Evolutionary conservation across 495 filamentous ascomycete genomes (phyloP), one percentile per base, ranked within the genome.

Genomic region (Penicillium manginii): DNA sequence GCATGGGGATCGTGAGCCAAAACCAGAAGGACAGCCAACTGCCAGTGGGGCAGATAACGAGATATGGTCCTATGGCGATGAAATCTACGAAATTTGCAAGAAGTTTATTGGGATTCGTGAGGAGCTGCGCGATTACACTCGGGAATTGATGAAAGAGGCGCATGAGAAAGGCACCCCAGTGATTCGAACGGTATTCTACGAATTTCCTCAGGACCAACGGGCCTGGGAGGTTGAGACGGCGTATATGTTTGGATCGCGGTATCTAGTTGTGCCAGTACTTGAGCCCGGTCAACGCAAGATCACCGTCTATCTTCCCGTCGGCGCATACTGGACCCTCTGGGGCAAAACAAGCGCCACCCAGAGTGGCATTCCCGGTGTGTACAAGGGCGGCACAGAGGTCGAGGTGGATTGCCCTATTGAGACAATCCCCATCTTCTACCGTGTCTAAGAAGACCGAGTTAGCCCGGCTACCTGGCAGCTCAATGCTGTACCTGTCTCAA

Each of bases 1-100:
- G 18, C 84, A 86, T 58, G 83, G 83, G 18, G 81, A 84, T 65
- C 77, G 84, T n/a, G 78, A 83, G 56, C 83, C 83, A 9, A 73
- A 77, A 59, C 74, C 72, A 17, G 72, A 63, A n/a, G 65, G 64
- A 15, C 64, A 71, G 37, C 71, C 72, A 8, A 75, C 72, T 11
- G 66, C 76, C 12, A 66, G 67, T 14, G 82, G 81, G 2, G 78
- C 80, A 2, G 53, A 72, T 12, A 86, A 86, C 64, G 84, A 86
- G 68, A 76, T 86, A 29, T 86, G 83, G 83, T 80, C 73, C 15
- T 86, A 84, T 60, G 83, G 83, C 2, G 73, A 79, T 26, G 73
- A 81, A 49, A 76, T 84, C 11, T 83, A 82, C 64, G 74, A 70
- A 31, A 83, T 86, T 42, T 84, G 81, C 70, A 75, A 78, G 68